Conservation (phyloP, 169 alveolate species). For the Plasmodium ovale region DNA sequence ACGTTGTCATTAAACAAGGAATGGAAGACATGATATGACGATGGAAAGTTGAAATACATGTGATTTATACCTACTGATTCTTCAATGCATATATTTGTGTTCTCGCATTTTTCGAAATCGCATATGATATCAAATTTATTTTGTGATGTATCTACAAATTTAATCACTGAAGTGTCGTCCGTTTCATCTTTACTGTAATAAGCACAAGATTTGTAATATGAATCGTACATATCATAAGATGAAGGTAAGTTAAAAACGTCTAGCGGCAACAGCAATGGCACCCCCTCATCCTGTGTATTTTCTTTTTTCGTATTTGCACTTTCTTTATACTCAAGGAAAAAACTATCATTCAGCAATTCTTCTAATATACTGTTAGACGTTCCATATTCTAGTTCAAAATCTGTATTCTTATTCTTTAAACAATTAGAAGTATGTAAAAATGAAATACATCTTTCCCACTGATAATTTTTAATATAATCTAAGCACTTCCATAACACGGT, state of each 20-base stretch:
- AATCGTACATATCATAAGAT: slow-evolving; percentile 56
- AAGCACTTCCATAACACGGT: slow-evolving; percentile 26
- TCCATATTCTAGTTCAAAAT: slow-evolving; percentile 16
- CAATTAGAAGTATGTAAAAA: slow-evolving; percentile 25
- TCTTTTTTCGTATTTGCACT: background rate
- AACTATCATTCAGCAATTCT: slow-evolving; percentile 11
- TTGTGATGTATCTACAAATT: slow-evolving; percentile 36
- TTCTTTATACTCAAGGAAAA: slow-evolving; percentile 15
- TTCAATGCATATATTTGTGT: slow-evolving; percentile 48
- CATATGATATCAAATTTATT: slow-evolving; percentile 43
- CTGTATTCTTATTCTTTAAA: slow-evolving; percentile 8
- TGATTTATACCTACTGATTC: slow-evolving; percentile 39
- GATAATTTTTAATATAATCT: slow-evolving; percentile 53
- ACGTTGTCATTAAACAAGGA: slow-evolving; percentile 34
- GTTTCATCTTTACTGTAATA: slow-evolving; percentile 48
- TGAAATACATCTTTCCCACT: slow-evolving; percentile 66
- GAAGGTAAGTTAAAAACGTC: slow-evolving; percentile 68
- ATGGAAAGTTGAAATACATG: slow-evolving; percentile 55
- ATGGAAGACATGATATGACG: slow-evolving; percentile 49
- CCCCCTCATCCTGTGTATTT: background rate
- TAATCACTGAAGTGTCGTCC: slow-evolving; percentile 36
- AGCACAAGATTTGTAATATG: slow-evolving; percentile 37
- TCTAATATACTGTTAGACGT: background rate
- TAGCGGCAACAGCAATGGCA: slow-evolving; percentile 32
- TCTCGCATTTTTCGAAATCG: slow-evolving; percentile 62